Conservation (phyloP, 257 asterid genomes). For the Solanum bulbocastanum region DNA sequence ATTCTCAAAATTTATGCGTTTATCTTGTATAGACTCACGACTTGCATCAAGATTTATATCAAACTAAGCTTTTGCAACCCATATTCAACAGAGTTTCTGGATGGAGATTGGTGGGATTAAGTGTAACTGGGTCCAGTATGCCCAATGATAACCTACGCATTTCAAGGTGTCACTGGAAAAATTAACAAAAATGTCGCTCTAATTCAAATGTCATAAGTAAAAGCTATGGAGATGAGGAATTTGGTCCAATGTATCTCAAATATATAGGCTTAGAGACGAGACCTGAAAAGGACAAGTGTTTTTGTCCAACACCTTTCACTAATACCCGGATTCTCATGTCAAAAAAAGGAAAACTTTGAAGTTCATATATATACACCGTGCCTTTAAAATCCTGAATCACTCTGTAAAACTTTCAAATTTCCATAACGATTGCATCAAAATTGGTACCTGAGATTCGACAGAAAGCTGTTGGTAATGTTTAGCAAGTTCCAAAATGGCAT, state of each 20-base stretch:
- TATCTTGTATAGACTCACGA: neutral
- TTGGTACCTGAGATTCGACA: neutral
- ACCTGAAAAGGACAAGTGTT: neutral
- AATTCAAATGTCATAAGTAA: neutral
- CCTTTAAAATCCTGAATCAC: neutral
- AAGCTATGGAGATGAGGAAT: neutral
- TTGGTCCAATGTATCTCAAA: neutral
- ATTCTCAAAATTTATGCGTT: neutral
- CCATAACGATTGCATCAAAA: neutral
- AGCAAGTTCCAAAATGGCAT: slow-evolving; percentile 66
- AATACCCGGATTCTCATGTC: neutral
- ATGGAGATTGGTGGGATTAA: neutral
- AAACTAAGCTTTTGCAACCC: neutral
- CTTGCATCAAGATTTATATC: neutral
- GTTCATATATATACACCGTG: neutral
- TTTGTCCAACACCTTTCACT: neutral
- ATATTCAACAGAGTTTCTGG: neutral
- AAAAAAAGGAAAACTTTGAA: neutral
- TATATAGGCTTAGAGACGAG: neutral
- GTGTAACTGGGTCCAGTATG: neutral
- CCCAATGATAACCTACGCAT: neutral
- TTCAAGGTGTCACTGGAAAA: neutral
- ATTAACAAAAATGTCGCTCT: neutral
- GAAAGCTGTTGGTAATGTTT: slow-evolving; percentile 26
- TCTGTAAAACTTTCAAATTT: neutral